phyloP scores from a whole-genome alignment of 2,329 filamentous ascomycete genomes.

The Lachnellula arida region DNA sequence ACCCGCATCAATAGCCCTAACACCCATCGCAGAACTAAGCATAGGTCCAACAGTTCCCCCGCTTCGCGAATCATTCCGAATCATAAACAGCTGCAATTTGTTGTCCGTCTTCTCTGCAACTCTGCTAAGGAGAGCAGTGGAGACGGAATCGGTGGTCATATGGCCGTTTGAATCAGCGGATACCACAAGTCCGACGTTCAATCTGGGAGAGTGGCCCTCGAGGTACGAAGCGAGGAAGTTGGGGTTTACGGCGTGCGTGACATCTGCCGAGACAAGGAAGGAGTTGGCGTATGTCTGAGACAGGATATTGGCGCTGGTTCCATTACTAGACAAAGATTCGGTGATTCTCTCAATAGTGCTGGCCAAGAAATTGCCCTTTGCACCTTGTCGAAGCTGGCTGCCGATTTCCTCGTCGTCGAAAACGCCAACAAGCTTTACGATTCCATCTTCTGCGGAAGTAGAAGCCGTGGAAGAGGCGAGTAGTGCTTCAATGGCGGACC shows the following conservation, averaged over 20 bases:
- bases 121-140: slow-evolving; percentile 72
- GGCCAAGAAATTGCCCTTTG: slow-evolving; percentile 82
- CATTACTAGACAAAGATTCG: slow-evolving; percentile 54
- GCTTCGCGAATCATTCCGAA: slow-evolving; percentile 82
- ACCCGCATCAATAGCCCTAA: slow-evolving; percentile 80
- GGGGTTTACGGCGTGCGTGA: slow-evolving; percentile 90
- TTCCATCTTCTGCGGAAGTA: slow-evolving; percentile 53
- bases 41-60: slow-evolving; percentile 96
- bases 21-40: slow-evolving; percentile 74
- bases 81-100: slow-evolving; percentile 84
- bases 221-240: slow-evolving; percentile 87
- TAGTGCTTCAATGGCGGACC: slow-evolving; percentile 81
- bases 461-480: slow-evolving; percentile 59
- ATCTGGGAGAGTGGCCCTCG: slow-evolving; percentile 74
- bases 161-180: slow-evolving; percentile 84
- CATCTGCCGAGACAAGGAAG: slow-evolving; percentile 88
- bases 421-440: slow-evolving; percentile 85
- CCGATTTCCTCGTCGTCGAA: slow-evolving; percentile 98
- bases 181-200: slow-evolving; percentile 83
- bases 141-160: slow-evolving; percentile 91
- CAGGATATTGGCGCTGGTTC: slow-evolving; percentile 54
- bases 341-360: slow-evolving; percentile 75
- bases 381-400: slow-evolving; percentile 83
- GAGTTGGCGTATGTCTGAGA: slow-evolving; percentile 85
- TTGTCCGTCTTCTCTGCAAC: slow-evolving; percentile 70